phyloP scores from a whole-genome alignment of 2,329 filamentous ascomycete genomes.

The Chalaropsis thielavioides region DNA sequence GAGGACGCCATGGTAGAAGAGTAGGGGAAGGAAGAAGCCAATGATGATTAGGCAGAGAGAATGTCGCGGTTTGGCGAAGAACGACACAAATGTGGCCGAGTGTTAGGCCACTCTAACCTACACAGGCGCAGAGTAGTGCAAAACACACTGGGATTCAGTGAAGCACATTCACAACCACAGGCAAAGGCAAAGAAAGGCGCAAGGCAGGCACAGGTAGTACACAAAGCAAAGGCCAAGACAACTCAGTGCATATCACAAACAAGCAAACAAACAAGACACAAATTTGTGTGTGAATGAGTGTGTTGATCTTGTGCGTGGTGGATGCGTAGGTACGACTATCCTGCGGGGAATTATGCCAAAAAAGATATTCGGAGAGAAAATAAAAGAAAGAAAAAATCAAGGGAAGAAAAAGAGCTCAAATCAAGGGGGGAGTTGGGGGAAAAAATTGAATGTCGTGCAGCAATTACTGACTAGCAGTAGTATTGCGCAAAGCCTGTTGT shows the following conservation, averaged over 20 bases:
- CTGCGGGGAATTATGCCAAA: slow-evolving; percentile 3
- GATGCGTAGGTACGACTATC: neutral
- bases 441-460: slow-evolving; percentile 5
- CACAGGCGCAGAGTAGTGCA: neutral
- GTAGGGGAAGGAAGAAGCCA: neutral
- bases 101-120: neutral
- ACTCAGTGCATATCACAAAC: neutral
- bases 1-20: slow-evolving; percentile 44
- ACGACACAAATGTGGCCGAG: neutral
- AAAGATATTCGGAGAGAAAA: neutral
- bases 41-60: neutral
- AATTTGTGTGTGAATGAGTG: neutral
- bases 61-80: neutral
- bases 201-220: neutral
- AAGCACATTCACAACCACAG: neutral
- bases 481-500: slow-evolving; percentile 5
- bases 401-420: neutral
- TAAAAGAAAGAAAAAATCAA: neutral
- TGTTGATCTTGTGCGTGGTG: neutral
- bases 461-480: slow-evolving; percentile 5
- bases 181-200: neutral
- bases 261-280: slow-evolving; percentile 1
- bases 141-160: neutral
- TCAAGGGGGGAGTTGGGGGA: neutral
- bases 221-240: neutral